Base-by-base conservation (phyloP, 2,329 filamentous ascomycete genomes). In the Akanthomyces dipterigenus region DNA sequence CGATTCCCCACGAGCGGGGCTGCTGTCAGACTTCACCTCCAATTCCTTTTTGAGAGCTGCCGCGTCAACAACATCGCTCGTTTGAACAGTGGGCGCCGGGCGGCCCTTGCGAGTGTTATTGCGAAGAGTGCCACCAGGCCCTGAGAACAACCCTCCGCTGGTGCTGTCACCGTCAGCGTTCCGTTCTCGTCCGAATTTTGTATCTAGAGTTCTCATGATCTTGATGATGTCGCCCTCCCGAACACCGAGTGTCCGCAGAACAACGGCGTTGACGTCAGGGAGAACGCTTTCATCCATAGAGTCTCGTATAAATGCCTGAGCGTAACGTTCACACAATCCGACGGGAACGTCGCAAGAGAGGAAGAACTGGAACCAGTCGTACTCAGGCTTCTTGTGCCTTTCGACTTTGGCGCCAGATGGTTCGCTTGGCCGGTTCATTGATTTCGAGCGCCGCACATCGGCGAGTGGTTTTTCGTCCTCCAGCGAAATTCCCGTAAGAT, bases 321-420 rank as follows among this genome's bases (percentile, higher is more conserved):
- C 88, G 71, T 99, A 99, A 60, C 95, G 85, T 75, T 98, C 93
- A 74, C 95, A 99, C 50, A 96, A 87, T 62, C 96, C 91, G 54
- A 93, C 90, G 49, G 92, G 89, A 68, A 98, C 91, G 51, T 96
- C 93, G 72, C 92, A 96, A 65, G 88, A 87, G 45, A 99, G 78
- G 80, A 99, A 99, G 78, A 99, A 98, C 71, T 97, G 92, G 70
- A 99, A 99, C 95, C 95, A 99, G 73, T 99, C 95, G 72, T 98
- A 96, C 53, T 95, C 88, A 1, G 89, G 81, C 73, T 87, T 88
- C 69, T 82, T 79, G 24, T 76, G 73, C 51, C 79, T 77, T 65
- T 88, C 82, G 36, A 91, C 77, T 1, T 82, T 82, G n/a, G 84
- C 87, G 14, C 88, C 88, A 9, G 83, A 78, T 53, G 62, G 64